Percentiles rank a stretch among this genome's conserved stretches.
Evolutionary conservation across 2,329 filamentous ascomycete species (phyloP).

Genomic region (Colletotrichum godetiae): DNA sequence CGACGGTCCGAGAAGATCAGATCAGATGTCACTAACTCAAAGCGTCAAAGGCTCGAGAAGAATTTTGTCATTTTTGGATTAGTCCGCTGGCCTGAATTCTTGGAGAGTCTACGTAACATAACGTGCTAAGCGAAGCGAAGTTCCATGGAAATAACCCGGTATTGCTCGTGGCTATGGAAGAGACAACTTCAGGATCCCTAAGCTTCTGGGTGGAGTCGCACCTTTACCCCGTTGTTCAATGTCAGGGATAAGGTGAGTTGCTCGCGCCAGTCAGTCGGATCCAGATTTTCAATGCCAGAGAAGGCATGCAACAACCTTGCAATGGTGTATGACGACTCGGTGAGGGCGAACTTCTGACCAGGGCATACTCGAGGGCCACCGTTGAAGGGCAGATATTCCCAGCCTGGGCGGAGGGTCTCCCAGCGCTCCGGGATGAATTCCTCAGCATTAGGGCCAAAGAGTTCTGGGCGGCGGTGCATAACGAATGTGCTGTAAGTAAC

Average conservation of each 20-base stretch:
- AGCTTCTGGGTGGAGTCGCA: constrained; percentile 16
- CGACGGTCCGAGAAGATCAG: not conserved
- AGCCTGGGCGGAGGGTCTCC: constrained; percentile 44
- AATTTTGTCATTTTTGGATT: not conserved
- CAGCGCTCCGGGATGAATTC: constrained; percentile 45
- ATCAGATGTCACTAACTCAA: not conserved
- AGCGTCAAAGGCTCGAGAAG: not conserved
- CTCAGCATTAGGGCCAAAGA: constrained; percentile 42
- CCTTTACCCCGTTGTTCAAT: constrained; percentile 25
- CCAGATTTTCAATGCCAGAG: constrained; percentile 15
- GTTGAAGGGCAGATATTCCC: constrained; percentile 52
- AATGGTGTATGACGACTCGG: constrained; percentile 37
- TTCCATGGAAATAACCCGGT: not conserved
- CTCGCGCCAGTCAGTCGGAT: constrained; percentile 23
- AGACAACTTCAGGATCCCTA: not conserved
- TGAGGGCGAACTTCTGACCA: constrained; percentile 41
- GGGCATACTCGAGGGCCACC: constrained; percentile 48
- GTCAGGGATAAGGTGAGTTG: constrained; percentile 30
- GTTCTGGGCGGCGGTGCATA: constrained; percentile 44
- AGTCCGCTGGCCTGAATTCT: not conserved
- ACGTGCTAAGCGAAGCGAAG: not conserved
- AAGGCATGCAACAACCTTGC: constrained; percentile 44
- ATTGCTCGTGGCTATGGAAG: not conserved
- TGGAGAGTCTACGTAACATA: not conserved
- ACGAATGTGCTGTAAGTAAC: constrained; percentile 56